phyloP scores from a whole-genome alignment of 768 basidiomycete species.

The Dentipellis sp. region DNA sequence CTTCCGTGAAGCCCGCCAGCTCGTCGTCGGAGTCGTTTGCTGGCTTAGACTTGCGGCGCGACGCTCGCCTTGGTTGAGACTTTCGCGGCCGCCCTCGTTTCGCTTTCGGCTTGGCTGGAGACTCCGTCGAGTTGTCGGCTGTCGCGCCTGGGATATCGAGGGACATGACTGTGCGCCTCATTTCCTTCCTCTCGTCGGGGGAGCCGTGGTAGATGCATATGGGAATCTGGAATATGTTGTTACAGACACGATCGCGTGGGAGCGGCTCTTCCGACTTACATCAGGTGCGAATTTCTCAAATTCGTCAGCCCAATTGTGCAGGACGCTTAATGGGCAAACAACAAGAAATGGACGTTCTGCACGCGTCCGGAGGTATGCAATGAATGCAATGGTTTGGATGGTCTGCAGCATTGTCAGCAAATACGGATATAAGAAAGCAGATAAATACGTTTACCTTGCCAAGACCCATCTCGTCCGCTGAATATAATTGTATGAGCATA shows the following conservation, averaged over 20 bases:
- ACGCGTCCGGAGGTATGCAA: conserved; percentile 77
- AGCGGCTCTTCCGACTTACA: conserved; percentile 29
- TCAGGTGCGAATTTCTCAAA: conserved; percentile 77
- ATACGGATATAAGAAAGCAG: conserved; percentile 1
- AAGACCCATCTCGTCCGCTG: conserved; percentile 93
- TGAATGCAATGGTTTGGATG: conserved; percentile 89
- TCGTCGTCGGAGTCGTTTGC: not conserved
- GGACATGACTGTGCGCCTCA: conserved; percentile 32
- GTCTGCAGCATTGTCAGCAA: conserved; percentile 42
- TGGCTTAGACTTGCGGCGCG: not conserved
- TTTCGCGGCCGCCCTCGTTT: not conserved
- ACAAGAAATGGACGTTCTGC: conserved; percentile 73
- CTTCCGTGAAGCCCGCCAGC: not conserved
- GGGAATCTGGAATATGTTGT: conserved; percentile 46
- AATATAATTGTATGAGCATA: conserved; percentile 5
- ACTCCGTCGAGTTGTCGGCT: conserved; percentile 11
- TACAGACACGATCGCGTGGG: not conserved
- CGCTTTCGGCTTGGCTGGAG: conserved; percentile 6
- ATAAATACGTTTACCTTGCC: conserved; percentile 47
- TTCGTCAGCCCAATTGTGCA: conserved; percentile 87
- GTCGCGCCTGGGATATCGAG: not conserved
- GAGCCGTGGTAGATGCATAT: conserved; percentile 88
- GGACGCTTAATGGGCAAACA: conserved; percentile 87
- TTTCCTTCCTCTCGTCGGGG: conserved; percentile 69
- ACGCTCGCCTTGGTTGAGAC: not conserved